Conservation (phyloP, 495 filamentous ascomycete genomes). For the Podospora didyma region DNA sequence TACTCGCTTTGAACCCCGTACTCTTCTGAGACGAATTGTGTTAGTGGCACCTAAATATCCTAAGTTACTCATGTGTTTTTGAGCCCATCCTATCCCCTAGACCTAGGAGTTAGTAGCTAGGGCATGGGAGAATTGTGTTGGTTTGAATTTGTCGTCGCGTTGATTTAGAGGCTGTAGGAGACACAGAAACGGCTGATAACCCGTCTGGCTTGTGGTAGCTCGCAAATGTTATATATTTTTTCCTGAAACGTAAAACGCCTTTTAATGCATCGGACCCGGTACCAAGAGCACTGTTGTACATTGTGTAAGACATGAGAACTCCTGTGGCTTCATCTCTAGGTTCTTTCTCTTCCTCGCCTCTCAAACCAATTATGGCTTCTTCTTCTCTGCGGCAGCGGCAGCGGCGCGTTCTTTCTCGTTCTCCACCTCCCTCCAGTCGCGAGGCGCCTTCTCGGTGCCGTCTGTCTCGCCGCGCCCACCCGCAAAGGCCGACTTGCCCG, state of each 20-base stretch:
- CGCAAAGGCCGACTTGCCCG: slow-evolving; percentile 66
- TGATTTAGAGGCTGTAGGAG: no score
- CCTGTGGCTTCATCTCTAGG: neutral
- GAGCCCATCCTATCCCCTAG: no score
- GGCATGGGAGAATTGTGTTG: no score
- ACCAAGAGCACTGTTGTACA: neutral
- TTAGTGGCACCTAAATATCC: no score
- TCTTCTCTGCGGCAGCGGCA: neutral
- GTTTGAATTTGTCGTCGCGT: no score
- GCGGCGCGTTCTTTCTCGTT: slow-evolving; percentile 41
- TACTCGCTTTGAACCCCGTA: no score
- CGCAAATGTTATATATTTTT: no score
- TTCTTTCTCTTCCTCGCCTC: neutral
- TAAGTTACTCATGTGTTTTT: no score
- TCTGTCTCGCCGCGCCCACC: slow-evolving; percentile 46
- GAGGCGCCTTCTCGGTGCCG: slow-evolving; percentile 46
- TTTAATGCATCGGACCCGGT: neutral
- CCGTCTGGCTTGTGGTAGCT: no score
- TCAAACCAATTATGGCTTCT: neutral
- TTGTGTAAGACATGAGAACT: neutral
- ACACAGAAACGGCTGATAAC: no score
- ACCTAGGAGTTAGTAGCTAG: no score
- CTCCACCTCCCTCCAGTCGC: slow-evolving; percentile 54
- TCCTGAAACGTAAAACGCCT: neutral
- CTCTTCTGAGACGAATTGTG: no score